Evolutionary conservation across 2,329 filamentous ascomycete genomes (phyloP).

Genomic region (Arthrobotrys conoides): DNA sequence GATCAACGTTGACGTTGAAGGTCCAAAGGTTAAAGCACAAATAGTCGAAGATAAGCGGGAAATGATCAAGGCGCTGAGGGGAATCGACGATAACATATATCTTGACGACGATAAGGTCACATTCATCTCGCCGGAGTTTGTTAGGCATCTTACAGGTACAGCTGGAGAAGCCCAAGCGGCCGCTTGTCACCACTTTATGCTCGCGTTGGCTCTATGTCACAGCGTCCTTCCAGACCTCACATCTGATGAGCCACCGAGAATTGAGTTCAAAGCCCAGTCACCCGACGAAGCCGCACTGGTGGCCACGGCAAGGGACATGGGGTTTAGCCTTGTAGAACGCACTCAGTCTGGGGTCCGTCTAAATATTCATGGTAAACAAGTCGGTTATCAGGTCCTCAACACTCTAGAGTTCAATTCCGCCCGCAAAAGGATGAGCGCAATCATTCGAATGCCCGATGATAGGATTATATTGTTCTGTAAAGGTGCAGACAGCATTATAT

Average conservation of each 20-base stretch:
- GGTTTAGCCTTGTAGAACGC: conserved; percentile 89
- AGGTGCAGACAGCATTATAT: conserved; percentile 96
- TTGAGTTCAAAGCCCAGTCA: conserved; percentile 96
- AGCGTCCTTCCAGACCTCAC: conserved; percentile 92
- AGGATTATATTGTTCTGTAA: conserved; percentile 95
- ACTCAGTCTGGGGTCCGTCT: conserved; percentile 84
- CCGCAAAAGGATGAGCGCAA: conserved; percentile 97
- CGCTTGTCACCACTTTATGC: conserved; percentile 91
- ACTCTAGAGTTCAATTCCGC: conserved; percentile 98
- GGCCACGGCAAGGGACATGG: conserved; percentile 92
- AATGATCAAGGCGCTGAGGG: conserved; percentile 80
- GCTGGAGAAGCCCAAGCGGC: conserved; percentile 81
- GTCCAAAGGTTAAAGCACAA: conserved; percentile 78
- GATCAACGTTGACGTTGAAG: conserved; percentile 86
- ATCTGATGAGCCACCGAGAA: conserved; percentile 89
- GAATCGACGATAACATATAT: conserved; percentile 89
- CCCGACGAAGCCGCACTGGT: conserved; percentile 96
- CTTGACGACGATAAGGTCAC: conserved; percentile 90
- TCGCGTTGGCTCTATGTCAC: conserved; percentile 94
- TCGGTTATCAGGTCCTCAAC: conserved; percentile 88
- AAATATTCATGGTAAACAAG: conserved; percentile 88
- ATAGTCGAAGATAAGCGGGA: conserved; percentile 82
- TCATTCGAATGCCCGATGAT: conserved; percentile 92
- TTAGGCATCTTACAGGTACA: conserved; percentile 83
- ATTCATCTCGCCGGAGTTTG: conserved; percentile 91